Percentiles rank a stretch among this genome's conserved stretches.
Conservation (phyloP, 2,329 filamentous ascomycete genomes). For the Graphium sp. region DNA sequence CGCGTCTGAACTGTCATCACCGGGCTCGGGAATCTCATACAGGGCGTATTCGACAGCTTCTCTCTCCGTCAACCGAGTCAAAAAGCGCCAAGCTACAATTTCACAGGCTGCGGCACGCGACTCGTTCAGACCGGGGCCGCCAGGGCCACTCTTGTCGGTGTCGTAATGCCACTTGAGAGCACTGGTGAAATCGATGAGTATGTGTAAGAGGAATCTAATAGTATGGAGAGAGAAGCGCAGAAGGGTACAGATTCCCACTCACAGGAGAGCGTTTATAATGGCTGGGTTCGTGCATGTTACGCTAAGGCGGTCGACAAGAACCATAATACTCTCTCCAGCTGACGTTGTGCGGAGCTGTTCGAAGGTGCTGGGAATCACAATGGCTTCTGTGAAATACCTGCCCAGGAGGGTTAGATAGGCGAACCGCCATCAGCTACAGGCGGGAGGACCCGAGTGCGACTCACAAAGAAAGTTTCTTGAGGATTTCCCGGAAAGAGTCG, state of each 20-base stretch:
- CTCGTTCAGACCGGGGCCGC: constrained; percentile 47
- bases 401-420: constrained; percentile 1
- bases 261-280: constrained; percentile 60
- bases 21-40: constrained; percentile 44
- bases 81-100: constrained; percentile 65
- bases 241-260: no score
- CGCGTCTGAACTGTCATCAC: neutral
- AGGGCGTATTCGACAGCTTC: constrained; percentile 62
- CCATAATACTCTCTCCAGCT: constrained; percentile 38
- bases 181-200: constrained; percentile 20
- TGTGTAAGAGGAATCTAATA: neutral
- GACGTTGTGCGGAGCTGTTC: constrained; percentile 55
- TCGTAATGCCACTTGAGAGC: constrained; percentile 63
- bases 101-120: constrained; percentile 60
- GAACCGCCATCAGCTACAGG: neutral
- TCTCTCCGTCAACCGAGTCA: constrained; percentile 52
- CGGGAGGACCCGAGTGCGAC: constrained; percentile 8
- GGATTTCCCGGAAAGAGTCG: constrained; percentile 24
- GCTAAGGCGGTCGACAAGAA: constrained; percentile 47
- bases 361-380: constrained; percentile 51
- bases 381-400: constrained; percentile 45
- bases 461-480: constrained; percentile 50
- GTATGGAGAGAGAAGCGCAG: constrained; percentile 2
- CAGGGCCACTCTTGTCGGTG: constrained; percentile 42
- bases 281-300: constrained; percentile 48